These are phyloP conservation scores for Fomitopsis palustris DNA, from an alignment of 1,284 basidiomycete genomes.

Conservation along the genomic window DNA sequence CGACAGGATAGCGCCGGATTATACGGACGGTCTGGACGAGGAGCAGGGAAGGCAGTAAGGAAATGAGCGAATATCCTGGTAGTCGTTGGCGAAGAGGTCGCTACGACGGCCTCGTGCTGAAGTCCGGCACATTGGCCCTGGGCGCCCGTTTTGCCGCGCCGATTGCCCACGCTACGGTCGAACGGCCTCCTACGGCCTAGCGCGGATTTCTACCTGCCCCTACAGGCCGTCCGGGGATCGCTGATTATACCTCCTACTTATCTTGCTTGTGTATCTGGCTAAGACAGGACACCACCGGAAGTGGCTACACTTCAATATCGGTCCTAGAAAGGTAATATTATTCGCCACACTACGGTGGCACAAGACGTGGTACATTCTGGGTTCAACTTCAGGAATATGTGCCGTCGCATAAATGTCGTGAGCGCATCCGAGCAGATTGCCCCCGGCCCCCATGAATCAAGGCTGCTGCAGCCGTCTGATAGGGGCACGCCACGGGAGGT, in stretches of 20 bases:
- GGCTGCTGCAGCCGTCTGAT: not conserved
- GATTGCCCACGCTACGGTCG: constrained; percentile 7
- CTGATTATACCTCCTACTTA: not conserved
- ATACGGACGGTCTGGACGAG: constrained; percentile 3
- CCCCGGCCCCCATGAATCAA: not conserved
- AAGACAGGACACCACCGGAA: not conserved
- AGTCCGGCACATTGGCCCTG: constrained; percentile 17
- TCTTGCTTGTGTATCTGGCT: not conserved
- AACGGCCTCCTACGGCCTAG: constrained; percentile 7
- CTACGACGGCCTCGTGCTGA: constrained; percentile 14
- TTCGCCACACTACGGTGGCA: too few species aligned
- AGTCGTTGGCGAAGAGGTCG: constrained; percentile 18
- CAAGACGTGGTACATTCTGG: too few species aligned
- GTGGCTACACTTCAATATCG: not conserved
- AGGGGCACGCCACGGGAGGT: not conserved
- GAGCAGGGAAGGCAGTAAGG: constrained; percentile 6
- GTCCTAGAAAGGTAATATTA: not conserved
- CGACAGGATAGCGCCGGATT: not conserved
- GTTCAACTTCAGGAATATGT: too few species aligned
- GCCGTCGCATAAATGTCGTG: too few species aligned
- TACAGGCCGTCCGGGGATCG: not conserved
- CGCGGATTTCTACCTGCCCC: not conserved
- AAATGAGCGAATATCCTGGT: constrained; percentile 22
- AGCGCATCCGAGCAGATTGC: too few species aligned
- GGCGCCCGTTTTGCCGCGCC: constrained; percentile 18